Conservation (phyloP, 2,329 filamentous ascomycete genomes). For the Stachybotrys elegans region DNA sequence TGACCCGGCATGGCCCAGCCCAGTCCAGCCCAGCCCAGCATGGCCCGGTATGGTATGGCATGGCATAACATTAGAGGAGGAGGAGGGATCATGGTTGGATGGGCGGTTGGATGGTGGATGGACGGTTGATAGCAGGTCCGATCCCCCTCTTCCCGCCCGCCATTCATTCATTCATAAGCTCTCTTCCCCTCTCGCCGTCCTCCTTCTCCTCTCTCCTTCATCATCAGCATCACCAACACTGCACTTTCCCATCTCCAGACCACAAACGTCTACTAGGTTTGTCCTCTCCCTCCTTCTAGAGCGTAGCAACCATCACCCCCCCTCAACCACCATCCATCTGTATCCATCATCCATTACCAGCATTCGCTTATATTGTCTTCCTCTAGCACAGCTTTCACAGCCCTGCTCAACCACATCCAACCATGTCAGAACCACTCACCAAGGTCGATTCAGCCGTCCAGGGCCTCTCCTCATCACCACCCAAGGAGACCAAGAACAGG, state of each 20-base stretch:
- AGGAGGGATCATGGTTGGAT: too few species aligned
- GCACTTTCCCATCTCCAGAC: constrained; percentile 4
- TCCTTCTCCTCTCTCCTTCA: neutral
- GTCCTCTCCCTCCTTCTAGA: constrained; percentile 1
- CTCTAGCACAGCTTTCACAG: constrained; percentile 10
- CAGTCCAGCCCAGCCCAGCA: too few species aligned
- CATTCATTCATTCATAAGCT: neutral
- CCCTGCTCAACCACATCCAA: constrained; percentile 15
- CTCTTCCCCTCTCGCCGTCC: neutral
- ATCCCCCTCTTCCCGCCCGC: neutral
- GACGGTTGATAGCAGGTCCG: too few species aligned
- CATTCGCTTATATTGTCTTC: too few species aligned
- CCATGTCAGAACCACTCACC: constrained; percentile 55
- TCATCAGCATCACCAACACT: neutral
- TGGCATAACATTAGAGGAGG: too few species aligned
- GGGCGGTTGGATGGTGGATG: too few species aligned
- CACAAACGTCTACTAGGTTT: too few species aligned
- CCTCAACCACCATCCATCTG: neutral
- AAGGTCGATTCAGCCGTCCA: constrained; percentile 92
- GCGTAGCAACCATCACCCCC: too few species aligned
- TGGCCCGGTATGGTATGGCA: too few species aligned
- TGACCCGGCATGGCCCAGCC: too few species aligned
- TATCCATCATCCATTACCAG: too few species aligned
- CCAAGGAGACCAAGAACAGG: constrained; percentile 57
- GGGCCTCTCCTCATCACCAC: constrained; percentile 64